Evolutionary conservation across 495 filamentous ascomycete species (phyloP), one percentile per base, ranked within the genome.

Genomic region (Parmelia sp.): DNA sequence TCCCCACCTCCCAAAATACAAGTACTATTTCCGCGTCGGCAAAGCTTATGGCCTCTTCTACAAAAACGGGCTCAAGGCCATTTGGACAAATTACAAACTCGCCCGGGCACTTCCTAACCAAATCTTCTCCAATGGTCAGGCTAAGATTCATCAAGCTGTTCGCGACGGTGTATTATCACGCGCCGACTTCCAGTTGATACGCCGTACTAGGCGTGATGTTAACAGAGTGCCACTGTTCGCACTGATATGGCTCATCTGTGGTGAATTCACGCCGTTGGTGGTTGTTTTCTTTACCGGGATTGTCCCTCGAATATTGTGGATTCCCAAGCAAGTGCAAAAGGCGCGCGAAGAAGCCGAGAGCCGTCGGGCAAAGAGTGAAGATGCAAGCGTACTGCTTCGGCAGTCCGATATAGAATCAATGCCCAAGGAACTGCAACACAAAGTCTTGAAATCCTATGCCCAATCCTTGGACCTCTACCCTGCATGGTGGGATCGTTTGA

Each of bases 261-360:
- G 90, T 4, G 93, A 97, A 71, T 86, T 94, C 72, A 90, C 91
- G 10, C 91, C 92, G 0, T 66, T 97, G 3, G 72, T 94, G 10
- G 72, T 96, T 0, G 80, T 88, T 0, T 73, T 88, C 8, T 77
- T 89, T n/a, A 84, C 84, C 9, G 76, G 78, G 11, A 73, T 90
- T 40, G 88, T 94, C 19, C 93, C 93, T 0, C 82, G 79, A 62
- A 88, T 90, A 0, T 96, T 92, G 71, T 83, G 91, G 3, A 85
- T 96, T 14, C 94, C 94, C 0, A 71, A 70, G 45, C 93, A 97
- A 74, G 70, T 88, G 0, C 75, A 77, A 19, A 78, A 79, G n/a
- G 80, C 89, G 44, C 74, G 84, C 35, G 65, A 70, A 44, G 74
- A 77, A 58, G 71, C 74, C 8, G 81, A 87, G 62, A 73, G 75